Conservation (phyloP, 371 early-diverging fungal species). For the Mucor racemosus region DNA sequence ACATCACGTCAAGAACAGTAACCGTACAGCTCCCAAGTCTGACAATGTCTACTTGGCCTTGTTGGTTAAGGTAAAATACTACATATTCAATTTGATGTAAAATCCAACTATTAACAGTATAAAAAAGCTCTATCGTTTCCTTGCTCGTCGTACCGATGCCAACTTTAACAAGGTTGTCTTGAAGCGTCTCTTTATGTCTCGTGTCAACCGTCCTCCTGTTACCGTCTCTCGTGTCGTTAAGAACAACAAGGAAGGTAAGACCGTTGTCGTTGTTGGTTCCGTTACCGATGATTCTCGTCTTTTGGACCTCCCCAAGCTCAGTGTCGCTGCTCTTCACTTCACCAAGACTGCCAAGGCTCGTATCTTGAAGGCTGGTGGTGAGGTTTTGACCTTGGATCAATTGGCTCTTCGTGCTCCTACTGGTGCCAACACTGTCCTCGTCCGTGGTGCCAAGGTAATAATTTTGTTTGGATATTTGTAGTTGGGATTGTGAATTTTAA, state of each 20-base stretch:
- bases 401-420: conserved; percentile 97
- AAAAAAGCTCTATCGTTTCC: conserved; percentile 93
- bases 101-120: no score
- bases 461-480: conserved; percentile 65
- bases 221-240: conserved; percentile 88
- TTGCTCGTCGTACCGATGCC: conserved; percentile 97
- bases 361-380: conserved; percentile 98
- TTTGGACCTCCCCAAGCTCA: conserved; percentile 93
- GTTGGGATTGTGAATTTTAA: conserved; percentile 36
- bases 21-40: conserved; percentile 87
- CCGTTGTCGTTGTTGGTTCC: conserved; percentile 92
- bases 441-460: conserved; percentile 91
- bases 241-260: conserved; percentile 79
- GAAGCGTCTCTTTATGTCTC: conserved; percentile 98
- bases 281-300: conserved; percentile 97
- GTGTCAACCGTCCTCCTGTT: conserved; percentile 95
- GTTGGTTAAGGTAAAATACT: conserved; percentile 79
- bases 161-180: conserved; percentile 98
- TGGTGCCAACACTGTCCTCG: conserved; percentile 93
- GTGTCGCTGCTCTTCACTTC: conserved; percentile 94
- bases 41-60: conserved; percentile 93
- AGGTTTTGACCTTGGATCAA: conserved; percentile 97
- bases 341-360: conserved; percentile 94
- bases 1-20: conserved; percentile 92
- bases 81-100: neutral